Base-by-base conservation (phyloP, 2,329 filamentous ascomycete species). In the Neodidymelliopsis sp. region DNA sequence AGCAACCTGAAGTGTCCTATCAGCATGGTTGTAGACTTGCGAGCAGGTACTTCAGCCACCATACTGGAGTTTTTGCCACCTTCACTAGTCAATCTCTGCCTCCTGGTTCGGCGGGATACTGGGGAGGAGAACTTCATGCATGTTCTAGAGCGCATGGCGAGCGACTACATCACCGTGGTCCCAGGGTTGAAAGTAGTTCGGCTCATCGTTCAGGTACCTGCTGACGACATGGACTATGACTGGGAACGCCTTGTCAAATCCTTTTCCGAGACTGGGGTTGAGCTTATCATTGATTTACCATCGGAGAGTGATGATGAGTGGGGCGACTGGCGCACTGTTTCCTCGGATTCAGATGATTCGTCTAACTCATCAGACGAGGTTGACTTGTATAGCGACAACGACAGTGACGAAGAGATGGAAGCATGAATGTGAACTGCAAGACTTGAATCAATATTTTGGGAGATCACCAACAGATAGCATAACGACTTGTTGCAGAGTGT, bases 321-420 rank as follows among this genome's bases (percentile, higher is more conserved):
- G n/a, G 50, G 37, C 3, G 45, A 42, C n/a, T 58, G 53, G 47
- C 18, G 22, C 9, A 47, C 23, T 13, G 33, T 37, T 8, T 47
- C 53, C n/a, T 36, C 45, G 4, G 43, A 47, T 9, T 56, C 57
- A 4, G 53, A 54, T 8, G 35, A 42, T 8, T 54, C 54, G 4
- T 58, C 56, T 2, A 42, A 56, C 19, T 53, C 57, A 3, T 63
- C 60, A 3, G 53, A 58, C 34, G 58, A 61, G 12, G 48, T 57
- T 13, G 45, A 57, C 19, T 25, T 61, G 24, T 61, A 59, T 15
- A 50, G 56, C 11, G 38, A 53, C 20, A 30, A 28, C 13, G 27
- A 29, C 20, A 16, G 15, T 7, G 20, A 34, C n/a, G 29, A 31
- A 6, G 39, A 49, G 11, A 22, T 22, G 12, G 16, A 36, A 6